phyloP scores from a whole-genome alignment of 768 basidiomycete species.

The Leccinum sublutescens region DNA sequence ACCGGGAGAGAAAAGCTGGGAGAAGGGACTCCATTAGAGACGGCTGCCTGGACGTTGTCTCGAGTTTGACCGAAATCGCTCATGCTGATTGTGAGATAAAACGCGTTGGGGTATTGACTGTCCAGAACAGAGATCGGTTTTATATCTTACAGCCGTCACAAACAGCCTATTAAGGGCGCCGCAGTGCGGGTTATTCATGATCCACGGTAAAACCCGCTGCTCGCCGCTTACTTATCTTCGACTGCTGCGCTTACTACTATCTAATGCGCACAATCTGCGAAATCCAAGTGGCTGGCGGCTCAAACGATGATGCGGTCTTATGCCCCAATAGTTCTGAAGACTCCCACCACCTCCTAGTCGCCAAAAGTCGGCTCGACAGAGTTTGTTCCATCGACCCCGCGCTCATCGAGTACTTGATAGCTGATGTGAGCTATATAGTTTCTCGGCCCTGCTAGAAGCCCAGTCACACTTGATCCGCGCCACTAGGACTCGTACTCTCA shows the following conservation, averaged over 20 bases:
- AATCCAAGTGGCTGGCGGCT: background rate
- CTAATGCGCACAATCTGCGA: conserved; percentile 3
- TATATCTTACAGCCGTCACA: background rate
- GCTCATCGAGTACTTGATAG: background rate
- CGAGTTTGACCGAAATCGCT: conserved; percentile 10
- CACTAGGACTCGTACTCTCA: background rate
- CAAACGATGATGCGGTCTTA: background rate
- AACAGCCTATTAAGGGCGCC: background rate
- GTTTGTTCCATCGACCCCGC: background rate
- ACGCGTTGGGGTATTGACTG: too few species aligned
- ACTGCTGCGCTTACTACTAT: background rate
- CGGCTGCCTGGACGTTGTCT: conserved; percentile 23
- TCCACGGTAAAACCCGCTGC: background rate
- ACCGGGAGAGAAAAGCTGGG: conserved; percentile 43
- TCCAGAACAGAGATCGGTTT: background rate
- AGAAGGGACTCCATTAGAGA: conserved; percentile 40
- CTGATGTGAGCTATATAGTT: background rate
- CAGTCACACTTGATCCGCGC: background rate
- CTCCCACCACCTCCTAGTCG: conserved; percentile 1
- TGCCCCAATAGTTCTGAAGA: background rate
- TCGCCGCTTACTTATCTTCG: background rate
- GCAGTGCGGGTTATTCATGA: background rate
- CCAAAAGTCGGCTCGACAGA: background rate
- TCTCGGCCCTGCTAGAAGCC: too few species aligned
- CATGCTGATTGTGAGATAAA: conserved; percentile 8